phyloP scores from a whole-genome alignment of 2,329 filamentous ascomycete species.

The Sporothrix humicola region DNA sequence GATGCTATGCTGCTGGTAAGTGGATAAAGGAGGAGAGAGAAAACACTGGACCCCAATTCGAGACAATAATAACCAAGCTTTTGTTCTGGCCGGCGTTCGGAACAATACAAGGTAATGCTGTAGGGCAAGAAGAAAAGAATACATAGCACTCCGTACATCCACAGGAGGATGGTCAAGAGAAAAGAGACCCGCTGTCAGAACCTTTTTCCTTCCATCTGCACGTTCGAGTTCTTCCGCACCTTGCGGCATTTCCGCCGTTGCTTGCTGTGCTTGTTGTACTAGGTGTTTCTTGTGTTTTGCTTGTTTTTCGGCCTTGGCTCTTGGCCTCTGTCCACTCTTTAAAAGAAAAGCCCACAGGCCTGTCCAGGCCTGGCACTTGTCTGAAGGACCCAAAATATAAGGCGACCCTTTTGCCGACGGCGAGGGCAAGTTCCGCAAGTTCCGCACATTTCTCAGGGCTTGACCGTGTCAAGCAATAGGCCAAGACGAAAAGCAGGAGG shows the following conservation, averaged over 20 bases:
- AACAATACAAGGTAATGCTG: background rate
- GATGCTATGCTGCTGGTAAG: background rate
- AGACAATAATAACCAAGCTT: background rate
- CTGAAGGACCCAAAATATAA: background rate
- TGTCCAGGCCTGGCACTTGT: slow-evolving; percentile 15
- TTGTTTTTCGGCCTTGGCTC: background rate
- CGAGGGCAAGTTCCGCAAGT: no score
- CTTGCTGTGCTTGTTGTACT: background rate
- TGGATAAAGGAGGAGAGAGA: background rate
- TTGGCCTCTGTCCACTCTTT: background rate
- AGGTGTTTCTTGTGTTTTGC: background rate
- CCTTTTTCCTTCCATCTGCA: background rate
- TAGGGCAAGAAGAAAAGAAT: background rate
- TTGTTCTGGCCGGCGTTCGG: background rate
- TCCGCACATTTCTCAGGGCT: no score
- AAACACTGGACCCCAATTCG: no score
- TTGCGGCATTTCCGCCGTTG: slow-evolving; percentile 15
- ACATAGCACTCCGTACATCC: no score
- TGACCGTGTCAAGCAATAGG: no score
- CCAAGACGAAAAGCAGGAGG: no score
- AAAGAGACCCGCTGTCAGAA: background rate
- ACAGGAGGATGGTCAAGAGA: no score
- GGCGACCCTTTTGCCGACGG: no score
- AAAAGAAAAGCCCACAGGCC: background rate
- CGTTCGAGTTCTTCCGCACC: background rate